A percentile compares a stretch with the other conserved stretches of the same genome.
Conservation (phyloP, 768 basidiomycete genomes). For the Clitopilus passeckerianus region DNA sequence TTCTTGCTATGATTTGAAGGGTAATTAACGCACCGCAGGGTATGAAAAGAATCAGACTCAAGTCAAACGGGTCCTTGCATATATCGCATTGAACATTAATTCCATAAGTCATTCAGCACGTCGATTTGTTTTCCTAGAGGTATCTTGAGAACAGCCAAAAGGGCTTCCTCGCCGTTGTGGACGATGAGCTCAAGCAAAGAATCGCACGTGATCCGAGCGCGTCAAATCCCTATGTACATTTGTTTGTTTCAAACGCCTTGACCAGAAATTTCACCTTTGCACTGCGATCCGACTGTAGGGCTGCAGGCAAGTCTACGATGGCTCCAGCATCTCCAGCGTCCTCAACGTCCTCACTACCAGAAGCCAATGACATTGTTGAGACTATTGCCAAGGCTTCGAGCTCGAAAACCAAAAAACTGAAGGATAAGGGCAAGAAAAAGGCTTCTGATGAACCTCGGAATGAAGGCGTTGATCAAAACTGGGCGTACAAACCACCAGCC, state of each 20-base stretch:
- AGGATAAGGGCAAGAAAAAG: constrained; percentile 10
- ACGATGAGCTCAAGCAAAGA: neutral
- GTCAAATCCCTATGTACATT: neutral
- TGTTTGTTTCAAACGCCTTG: neutral
- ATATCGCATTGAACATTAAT: constrained; percentile 6
- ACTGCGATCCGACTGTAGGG: neutral
- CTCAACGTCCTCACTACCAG: constrained; percentile 10
- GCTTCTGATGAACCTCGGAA: constrained; percentile 25
- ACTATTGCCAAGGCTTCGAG: neutral
- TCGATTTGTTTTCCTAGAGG: neutral
- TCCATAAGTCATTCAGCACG: neutral
- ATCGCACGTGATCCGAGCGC: neutral
- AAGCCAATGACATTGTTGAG: constrained; percentile 5
- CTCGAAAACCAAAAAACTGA: neutral
- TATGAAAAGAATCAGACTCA: constrained; percentile 10
- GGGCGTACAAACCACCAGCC: constrained; percentile 57
- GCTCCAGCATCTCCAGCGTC: constrained; percentile 5
- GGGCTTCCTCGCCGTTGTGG: neutral
- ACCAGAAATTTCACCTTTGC: neutral
- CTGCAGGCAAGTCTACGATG: neutral
- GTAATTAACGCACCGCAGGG: constrained; percentile 8
- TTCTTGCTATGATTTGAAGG: neutral
- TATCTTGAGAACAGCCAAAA: neutral
- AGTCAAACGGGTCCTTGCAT: constrained; percentile 4
- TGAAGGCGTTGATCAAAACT: constrained; percentile 49